Evolutionary conservation across 2,329 filamentous ascomycete genomes (phyloP).

Genomic region (Pseudogymnoascus verrucosus): DNA sequence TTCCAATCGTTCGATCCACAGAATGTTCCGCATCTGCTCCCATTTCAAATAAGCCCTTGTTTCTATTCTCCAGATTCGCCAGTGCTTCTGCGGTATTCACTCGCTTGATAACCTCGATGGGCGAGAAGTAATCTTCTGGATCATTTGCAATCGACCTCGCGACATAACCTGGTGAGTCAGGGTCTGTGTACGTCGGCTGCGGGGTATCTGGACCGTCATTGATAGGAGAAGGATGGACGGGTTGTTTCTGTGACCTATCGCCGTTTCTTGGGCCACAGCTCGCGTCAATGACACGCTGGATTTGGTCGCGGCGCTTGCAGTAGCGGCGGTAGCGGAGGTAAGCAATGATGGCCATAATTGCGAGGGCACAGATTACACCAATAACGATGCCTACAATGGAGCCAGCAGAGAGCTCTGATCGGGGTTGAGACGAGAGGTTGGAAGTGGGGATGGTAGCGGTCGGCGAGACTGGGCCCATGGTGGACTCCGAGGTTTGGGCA

Average conservation of each 20-base stretch:
- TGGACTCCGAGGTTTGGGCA: neutral
- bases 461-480: neutral
- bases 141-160: neutral
- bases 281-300: neutral
- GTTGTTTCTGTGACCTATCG: neutral
- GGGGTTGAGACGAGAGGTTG: neutral
- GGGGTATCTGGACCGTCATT: neutral
- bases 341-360: neutral
- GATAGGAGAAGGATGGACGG: neutral
- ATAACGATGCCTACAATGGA: neutral
- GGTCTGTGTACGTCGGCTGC: neutral
- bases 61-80: neutral
- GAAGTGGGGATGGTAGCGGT: neutral
- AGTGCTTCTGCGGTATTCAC: neutral
- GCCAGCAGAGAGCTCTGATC: neutral
- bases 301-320: neutral
- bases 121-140: neutral
- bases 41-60: neutral
- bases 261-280: neutral
- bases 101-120: neutral
- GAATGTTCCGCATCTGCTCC: neutral
- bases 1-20: neutral
- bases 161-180: neutral
- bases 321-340: neutral
- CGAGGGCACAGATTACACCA: neutral